These are phyloP conservation scores for Beauveria sp. DNA, from an alignment of 2,329 filamentous ascomycete genomes.

Conservation along the genomic window DNA sequence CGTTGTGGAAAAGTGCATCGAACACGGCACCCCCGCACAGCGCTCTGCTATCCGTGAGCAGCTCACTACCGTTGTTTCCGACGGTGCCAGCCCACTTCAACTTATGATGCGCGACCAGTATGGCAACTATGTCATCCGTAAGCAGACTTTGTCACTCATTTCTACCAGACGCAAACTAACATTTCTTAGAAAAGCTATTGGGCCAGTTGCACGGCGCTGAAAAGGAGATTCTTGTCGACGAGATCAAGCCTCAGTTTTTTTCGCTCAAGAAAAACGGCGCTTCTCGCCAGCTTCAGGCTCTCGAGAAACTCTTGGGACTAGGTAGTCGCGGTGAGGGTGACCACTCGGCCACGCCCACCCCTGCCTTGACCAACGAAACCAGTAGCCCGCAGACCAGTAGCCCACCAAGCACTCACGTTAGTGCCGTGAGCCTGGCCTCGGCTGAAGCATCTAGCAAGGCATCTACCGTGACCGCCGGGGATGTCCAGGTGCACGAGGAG, in stretches of 20 bases:
- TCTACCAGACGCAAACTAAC: constrained; percentile 13
- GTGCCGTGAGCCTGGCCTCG: constrained; percentile 37
- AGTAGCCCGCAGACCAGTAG: constrained; percentile 63
- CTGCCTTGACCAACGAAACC: constrained; percentile 58
- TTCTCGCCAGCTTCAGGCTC: constrained; percentile 48
- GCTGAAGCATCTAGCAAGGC: constrained; percentile 22
- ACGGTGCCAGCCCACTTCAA: constrained; percentile 63
- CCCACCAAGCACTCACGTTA: constrained; percentile 55
- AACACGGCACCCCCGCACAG: constrained; percentile 61
- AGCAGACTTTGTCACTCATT: constrained; percentile 34
- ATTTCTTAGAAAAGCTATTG: constrained; percentile 66
- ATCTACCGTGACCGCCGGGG: constrained; percentile 12
- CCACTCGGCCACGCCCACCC: constrained; percentile 53
- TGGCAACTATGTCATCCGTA: constrained; percentile 95
- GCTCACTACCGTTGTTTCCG: constrained; percentile 51
- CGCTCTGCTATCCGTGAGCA: constrained; percentile 59
- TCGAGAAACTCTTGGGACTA: constrained; percentile 27
- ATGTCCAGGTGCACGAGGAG: constrained; percentile 21
- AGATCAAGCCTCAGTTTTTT: constrained; percentile 55
- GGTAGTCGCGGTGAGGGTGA: constrained; percentile 21
- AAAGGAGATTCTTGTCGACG: constrained; percentile 50
- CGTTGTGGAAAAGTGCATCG: constrained; percentile 89
- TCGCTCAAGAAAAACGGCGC: constrained; percentile 56
- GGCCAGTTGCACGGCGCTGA: constrained; percentile 53
- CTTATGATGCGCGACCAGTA: constrained; percentile 82